phyloP scores from a whole-genome alignment of 2,329 filamentous ascomycete species.

The Rhynchosporium agropyri region DNA sequence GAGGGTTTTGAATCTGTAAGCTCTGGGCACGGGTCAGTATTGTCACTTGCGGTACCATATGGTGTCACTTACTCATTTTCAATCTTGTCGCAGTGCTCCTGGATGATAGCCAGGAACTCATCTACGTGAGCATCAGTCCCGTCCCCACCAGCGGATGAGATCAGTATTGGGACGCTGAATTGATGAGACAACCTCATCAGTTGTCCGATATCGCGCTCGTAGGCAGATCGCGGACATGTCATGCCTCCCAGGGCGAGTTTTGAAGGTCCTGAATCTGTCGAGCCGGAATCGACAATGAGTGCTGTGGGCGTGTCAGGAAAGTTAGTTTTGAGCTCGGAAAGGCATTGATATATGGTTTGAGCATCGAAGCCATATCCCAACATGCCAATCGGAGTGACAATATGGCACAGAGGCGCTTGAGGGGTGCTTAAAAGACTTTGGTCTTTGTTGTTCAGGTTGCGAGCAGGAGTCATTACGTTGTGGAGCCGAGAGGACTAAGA shows the following conservation, averaged over 20 bases:
- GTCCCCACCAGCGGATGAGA: slow-evolving; percentile 52
- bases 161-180: slow-evolving; percentile 46
- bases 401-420: slow-evolving; percentile 42
- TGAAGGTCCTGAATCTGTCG: slow-evolving; percentile 45
- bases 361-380: slow-evolving; percentile 50
- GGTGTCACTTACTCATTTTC: slow-evolving; percentile 24
- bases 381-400: slow-evolving; percentile 53
- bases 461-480: no score
- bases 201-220: slow-evolving; percentile 48
- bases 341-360: slow-evolving; percentile 40
- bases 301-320: slow-evolving; percentile 42
- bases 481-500: no score
- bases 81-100: slow-evolving; percentile 41
- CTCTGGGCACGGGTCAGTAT: slow-evolving; percentile 8
- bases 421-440: no score
- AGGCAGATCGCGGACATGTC: slow-evolving; percentile 47
- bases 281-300: slow-evolving; percentile 44
- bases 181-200: slow-evolving; percentile 44
- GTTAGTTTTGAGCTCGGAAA: slow-evolving; percentile 14
- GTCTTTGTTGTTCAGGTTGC: no score
- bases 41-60: no score
- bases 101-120: slow-evolving; percentile 46
- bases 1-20: slow-evolving; percentile 42
- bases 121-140: slow-evolving; percentile 50
- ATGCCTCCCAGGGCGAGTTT: slow-evolving; percentile 48